Base-by-base conservation (phyloP, 2,329 filamentous ascomycete species). In the Sordariomycetes sp. region DNA sequence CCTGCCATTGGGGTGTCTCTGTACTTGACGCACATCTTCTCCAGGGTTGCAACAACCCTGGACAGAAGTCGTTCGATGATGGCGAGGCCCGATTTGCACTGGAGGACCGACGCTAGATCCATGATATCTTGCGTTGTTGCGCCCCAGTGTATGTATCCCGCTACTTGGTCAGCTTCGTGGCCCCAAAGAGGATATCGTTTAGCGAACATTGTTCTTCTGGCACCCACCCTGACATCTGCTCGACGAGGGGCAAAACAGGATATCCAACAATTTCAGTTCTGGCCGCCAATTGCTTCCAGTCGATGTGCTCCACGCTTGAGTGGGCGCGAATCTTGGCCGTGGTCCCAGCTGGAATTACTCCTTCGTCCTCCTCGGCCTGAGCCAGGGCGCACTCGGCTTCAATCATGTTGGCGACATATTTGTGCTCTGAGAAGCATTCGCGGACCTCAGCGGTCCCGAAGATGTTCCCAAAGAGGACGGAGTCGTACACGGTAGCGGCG, bases 71-170 rank as follows among this genome's bases (percentile, higher is more conserved):
- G 45, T 38, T 69, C 59, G 4, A 75, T 58, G 12, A 75, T 58
- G 1, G 51, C 48, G 11, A 75, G 49, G 0, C 69, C 70, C 10
- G 58, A 42, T 27, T 68, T 65, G 47, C 73, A 70, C 42, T 75
- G 71, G 8, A 75, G 44, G 2, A 72, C 53, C 10, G 61, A 65
- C 0, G 70, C 71, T 0, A 64, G 53, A 40, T 75, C 71, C 70
- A 73, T 74, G 38, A 75, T 73, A 42, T 75, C 70, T 41, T 75
- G 71, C 0, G 71, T 75, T 0, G 71, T 75, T 2, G 70, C 69
- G 8, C 71, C 71, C 70, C 70, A 74, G 45, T 75, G 70, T 9
- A 75, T 62, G 42, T 70, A 74, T 1, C 42, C 46, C 5, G 44
- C 46, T 37, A 41, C 16, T 11, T 19, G 12, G 9, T 16, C 11